Base-by-base conservation (phyloP, 2,329 filamentous ascomycete genomes). In the Pseudocercospora vitis region DNA sequence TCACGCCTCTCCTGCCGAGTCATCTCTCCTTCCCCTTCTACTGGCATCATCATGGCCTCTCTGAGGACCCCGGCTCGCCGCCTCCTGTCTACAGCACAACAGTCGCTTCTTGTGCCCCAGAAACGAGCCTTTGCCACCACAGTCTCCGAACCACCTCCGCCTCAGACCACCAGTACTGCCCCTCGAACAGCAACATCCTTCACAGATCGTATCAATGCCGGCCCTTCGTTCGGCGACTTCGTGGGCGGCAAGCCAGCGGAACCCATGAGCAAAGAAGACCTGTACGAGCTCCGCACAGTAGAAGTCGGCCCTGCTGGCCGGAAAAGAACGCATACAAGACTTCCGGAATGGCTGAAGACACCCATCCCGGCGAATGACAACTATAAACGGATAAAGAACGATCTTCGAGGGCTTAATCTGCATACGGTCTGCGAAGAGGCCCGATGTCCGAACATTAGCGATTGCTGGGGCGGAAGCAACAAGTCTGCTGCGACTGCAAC, bases 401-500 rank as follows among this genome's bases (percentile, higher is more conserved):
- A 99, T 72, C 76, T 99, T 62, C 83, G 94, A 29, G 94, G 94
- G 0, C 76, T 99, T 56, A 88, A 88, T 53, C 78, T 99, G 52
- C 91, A 96, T 73, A 99, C 94, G 4, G 94, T 99, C 12, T 99
- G 94, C 73, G 94, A 99, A 75, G 94, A 99, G 76, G 94, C 94
- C 1, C 84, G 91, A 61, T 99, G 94, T 73, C 94, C 94, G 57
- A 99, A 99, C 73, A 96, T 99, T 57, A 91, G 88, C 59, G 92
- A 97, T 71, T 99, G 94, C 78, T 99, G 94, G 94, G 94, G 94
- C 57, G 94, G 94, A 28, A 84, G 80, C 68, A 84, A 87, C 71
- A 96, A 96, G 77, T 86, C 84, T 61, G 87, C 90, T 21, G 94
- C 94, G 3, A 99, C 94, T 26, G 94, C 94, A 2, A 99, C 94